These are phyloP conservation scores for Aspergillus coremiiformis DNA, from an alignment of 495 filamentous ascomycete species.

Conservation along the genomic window DNA sequence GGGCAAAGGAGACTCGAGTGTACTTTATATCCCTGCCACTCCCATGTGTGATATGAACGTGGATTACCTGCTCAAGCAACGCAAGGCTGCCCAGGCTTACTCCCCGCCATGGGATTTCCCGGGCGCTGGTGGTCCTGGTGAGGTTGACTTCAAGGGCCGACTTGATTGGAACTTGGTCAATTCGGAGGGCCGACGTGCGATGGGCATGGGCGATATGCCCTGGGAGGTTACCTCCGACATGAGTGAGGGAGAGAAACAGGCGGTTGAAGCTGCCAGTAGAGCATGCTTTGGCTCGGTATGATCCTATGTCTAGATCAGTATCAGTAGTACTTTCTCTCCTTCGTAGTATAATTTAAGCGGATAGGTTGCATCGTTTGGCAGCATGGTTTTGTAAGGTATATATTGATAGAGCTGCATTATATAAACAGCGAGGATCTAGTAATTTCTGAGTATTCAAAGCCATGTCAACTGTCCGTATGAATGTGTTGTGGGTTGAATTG, in stretches of 20 bases:
- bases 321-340: background rate
- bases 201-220: constrained; percentile 47
- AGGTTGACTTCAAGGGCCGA: constrained; percentile 34
- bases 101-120: constrained; percentile 53
- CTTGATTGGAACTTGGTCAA: constrained; percentile 33
- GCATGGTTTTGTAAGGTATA: no score
- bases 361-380: background rate
- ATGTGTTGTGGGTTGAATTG: no score
- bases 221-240: constrained; percentile 44
- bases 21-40: constrained; percentile 81
- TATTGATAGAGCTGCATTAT: background rate
- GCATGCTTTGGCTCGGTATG: constrained; percentile 30
- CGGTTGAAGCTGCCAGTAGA: constrained; percentile 53
- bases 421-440: background rate
- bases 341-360: background rate
- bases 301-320: no score
- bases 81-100: constrained; percentile 42
- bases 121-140: constrained; percentile 49
- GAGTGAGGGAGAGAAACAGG: constrained; percentile 48
- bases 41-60: constrained; percentile 71
- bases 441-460: no score
- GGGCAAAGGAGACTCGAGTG: constrained; percentile 64
- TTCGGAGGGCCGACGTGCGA: constrained; percentile 46
- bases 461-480: no score
- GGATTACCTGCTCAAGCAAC: constrained; percentile 60